Conservation (phyloP, 2,329 filamentous ascomycete genomes). For the Fusarium sp. region DNA sequence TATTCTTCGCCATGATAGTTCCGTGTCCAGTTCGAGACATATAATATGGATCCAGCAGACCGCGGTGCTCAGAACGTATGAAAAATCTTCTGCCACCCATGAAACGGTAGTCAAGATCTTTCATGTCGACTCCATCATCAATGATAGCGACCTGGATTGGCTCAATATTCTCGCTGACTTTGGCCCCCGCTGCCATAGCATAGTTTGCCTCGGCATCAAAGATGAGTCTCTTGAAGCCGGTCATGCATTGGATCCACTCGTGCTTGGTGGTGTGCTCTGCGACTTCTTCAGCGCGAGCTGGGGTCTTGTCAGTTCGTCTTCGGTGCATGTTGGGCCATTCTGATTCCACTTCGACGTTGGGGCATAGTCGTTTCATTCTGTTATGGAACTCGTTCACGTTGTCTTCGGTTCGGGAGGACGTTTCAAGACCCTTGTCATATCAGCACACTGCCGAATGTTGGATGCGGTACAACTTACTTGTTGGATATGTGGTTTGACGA, state of each 20-base stretch:
- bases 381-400: background rate
- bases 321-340: background rate
- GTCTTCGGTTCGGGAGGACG: background rate
- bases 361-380: background rate
- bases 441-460: rapidly evolving
- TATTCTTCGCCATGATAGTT: slow-evolving; percentile 47
- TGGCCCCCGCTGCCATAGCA: background rate
- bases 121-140: slow-evolving; percentile 54
- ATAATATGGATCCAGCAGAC: slow-evolving; percentile 38
- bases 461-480: background rate
- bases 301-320: background rate
- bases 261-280: slow-evolving; percentile 34
- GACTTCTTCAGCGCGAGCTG: slow-evolving; percentile 14
- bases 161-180: slow-evolving; percentile 22
- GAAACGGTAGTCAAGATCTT: slow-evolving; percentile 44
- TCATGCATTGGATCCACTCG: slow-evolving; percentile 46
- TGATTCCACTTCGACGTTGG: background rate
- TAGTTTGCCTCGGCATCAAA: slow-evolving; percentile 34
- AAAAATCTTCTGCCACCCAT: slow-evolving; percentile 46
- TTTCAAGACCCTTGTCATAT: background rate
- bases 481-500: background rate
- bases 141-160: slow-evolving; percentile 52
- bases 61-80: background rate
- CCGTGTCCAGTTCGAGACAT: slow-evolving; percentile 45
- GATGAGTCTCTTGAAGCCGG: slow-evolving; percentile 36